Percentiles rank a stretch among this genome's conserved stretches.
Conservation (phyloP, 768 basidiomycete species). For the Mrakia blollopis region DNA sequence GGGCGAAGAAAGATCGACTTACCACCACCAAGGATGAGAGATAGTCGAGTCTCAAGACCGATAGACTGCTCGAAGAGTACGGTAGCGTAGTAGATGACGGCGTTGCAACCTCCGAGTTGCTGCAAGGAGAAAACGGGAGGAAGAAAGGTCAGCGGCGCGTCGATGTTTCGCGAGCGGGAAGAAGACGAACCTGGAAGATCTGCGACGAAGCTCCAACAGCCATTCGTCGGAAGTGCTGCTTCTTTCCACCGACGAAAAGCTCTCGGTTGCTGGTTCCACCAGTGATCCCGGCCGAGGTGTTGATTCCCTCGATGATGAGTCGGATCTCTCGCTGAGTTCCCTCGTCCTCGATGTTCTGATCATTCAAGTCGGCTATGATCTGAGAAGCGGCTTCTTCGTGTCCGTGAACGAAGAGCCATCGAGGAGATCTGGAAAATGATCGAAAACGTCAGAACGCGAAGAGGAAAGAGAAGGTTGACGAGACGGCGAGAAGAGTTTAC, state of each 20-base stretch:
- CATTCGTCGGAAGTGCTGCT: slow-evolving; percentile 47
- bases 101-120: slow-evolving; percentile 4
- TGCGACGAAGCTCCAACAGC: slow-evolving; percentile 49
- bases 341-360: slow-evolving; percentile 37
- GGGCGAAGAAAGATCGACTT: not conserved
- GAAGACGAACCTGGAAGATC: slow-evolving; percentile 42
- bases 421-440: slow-evolving; percentile 40
- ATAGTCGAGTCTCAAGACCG: slow-evolving; percentile 41
- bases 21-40: slow-evolving; percentile 46
- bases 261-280: slow-evolving; percentile 39
- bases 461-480: not conserved
- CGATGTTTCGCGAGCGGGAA: not conserved
- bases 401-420: slow-evolving; percentile 48
- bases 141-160: not conserved
- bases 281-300: slow-evolving; percentile 37
- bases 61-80: slow-evolving; percentile 48
- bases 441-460: not conserved
- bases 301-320: slow-evolving; percentile 46
- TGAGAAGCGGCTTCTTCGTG: slow-evolving; percentile 39
- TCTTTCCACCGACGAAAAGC: slow-evolving; percentile 45
- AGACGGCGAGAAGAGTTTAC: not conserved
- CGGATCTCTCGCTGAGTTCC: slow-evolving; percentile 38
- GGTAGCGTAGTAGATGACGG: slow-evolving; percentile 48
- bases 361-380: slow-evolving; percentile 37
- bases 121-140: slow-evolving; percentile 26